Evolutionary conservation across 2,329 filamentous ascomycete genomes (phyloP).

Genomic region (Zymoseptoria ardabiliae): DNA sequence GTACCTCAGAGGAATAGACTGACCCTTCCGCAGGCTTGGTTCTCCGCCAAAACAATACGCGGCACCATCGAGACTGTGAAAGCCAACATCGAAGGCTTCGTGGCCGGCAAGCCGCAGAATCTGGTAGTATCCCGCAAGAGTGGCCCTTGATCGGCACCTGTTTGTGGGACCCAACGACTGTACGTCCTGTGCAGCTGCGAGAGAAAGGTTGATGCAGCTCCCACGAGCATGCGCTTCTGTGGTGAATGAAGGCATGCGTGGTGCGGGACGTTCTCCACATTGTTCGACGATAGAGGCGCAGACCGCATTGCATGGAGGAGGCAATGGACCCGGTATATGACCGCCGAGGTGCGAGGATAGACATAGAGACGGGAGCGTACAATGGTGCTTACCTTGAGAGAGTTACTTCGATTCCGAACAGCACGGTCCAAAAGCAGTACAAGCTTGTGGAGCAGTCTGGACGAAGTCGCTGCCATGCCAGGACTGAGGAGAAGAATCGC

Average conservation of each 20-base stretch:
- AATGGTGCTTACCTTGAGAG: background rate
- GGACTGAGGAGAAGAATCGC: background rate
- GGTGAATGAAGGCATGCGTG: background rate
- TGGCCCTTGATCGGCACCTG: background rate
- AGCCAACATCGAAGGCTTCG: constrained; percentile 43
- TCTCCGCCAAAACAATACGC: constrained; percentile 39
- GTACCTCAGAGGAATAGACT: background rate
- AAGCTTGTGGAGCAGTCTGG: background rate
- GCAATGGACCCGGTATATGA: background rate
- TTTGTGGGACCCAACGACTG: background rate
- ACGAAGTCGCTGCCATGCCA: background rate
- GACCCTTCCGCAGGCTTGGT: constrained; percentile 38
- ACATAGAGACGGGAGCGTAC: background rate
- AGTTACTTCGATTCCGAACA: background rate
- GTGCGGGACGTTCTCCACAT: background rate
- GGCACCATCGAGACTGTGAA: constrained; percentile 41
- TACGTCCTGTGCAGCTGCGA: background rate
- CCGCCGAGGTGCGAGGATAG: background rate
- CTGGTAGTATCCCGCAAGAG: constrained; percentile 25
- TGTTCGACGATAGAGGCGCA: background rate
- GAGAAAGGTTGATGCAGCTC: constrained; percentile 1
- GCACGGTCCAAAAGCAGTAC: background rate
- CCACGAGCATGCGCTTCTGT: background rate
- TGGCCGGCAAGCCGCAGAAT: constrained; percentile 34
- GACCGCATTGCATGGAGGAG: background rate